Percentiles rank a stretch among this genome's conserved stretches.
Evolutionary conservation across 2,329 filamentous ascomycete genomes (phyloP).

Genomic region (Aspergillus fischeri): DNA sequence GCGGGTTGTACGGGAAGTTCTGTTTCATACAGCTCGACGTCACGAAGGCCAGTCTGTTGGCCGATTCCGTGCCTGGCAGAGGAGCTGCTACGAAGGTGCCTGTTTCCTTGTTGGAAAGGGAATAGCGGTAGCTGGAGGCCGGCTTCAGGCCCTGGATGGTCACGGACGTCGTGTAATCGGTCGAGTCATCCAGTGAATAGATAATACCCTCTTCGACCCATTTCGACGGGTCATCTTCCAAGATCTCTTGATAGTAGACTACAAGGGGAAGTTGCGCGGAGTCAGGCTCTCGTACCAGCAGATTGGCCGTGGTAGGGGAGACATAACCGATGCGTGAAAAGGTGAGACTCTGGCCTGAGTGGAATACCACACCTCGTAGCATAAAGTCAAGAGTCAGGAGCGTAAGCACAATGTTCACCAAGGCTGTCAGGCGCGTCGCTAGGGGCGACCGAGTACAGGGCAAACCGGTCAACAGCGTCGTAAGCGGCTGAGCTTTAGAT

Average conservation of each 20-base stretch:
- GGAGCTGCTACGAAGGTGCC: constrained; percentile 80
- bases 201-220: constrained; percentile 67
- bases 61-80: constrained; percentile 57
- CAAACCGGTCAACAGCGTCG: constrained; percentile 68
- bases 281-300: constrained; percentile 83
- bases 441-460: constrained; percentile 68
- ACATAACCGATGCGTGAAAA: constrained; percentile 87
- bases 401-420: constrained; percentile 68
- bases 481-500: constrained; percentile 41
- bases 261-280: constrained; percentile 69
- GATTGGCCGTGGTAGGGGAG: constrained; percentile 70
- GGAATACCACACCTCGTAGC: constrained; percentile 65
- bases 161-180: constrained; percentile 76
- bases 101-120: constrained; percentile 78
- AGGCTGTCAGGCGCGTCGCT: constrained; percentile 63
- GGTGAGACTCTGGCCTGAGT: constrained; percentile 70
- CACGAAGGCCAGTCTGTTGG: constrained; percentile 79
- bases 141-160: constrained; percentile 63
- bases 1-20: constrained; percentile 80
- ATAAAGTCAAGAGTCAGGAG: constrained; percentile 72
- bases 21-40: constrained; percentile 91
- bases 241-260: constrained; percentile 54
- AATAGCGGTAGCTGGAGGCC: constrained; percentile 76
- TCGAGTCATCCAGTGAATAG: constrained; percentile 64
- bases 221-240: constrained; percentile 27